Base-by-base conservation (phyloP, 1,284 basidiomycete genomes). In the Boletus mariae region DNA sequence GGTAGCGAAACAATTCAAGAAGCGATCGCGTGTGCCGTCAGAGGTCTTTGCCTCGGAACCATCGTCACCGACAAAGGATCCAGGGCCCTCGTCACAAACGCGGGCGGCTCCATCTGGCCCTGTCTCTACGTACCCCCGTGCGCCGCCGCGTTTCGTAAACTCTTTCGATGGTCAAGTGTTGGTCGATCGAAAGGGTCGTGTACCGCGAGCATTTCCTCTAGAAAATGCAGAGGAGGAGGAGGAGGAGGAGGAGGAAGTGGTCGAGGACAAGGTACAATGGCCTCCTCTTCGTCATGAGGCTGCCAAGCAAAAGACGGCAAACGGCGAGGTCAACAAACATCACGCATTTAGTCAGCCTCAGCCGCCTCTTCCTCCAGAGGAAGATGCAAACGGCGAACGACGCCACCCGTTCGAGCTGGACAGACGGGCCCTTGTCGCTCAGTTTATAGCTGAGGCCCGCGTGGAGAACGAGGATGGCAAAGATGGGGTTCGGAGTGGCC, bases 141-240 rank as follows among this genome's bases (percentile, higher is more conserved):
- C 60, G 3, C 64, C 65, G 1, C 68, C 68, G 2, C 65, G 62
- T 15, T 1, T 68, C 4, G 59, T 63, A 20, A 44, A 69, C 6
- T 58, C 56, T 8, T 11, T 64, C 1, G 53, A 47, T 3, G 60
- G 63, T 0, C 55, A 50, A 41, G 53, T 58, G 1, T 48, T 70
- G 34, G 62, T 65, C 3, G 60, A 68, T 46, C 54, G 45, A 45
- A 52, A 47, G 6, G 67, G 68, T 3, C 57, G 34, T 42, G 51
- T 61, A 2, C 67, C 57, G 2, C 56, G 46, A 7, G 10, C 35
- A 13, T 3, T 54, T 23, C 20, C 46, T 45, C 34, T 20, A 34
- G 26, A 43, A 0, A 26, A 0, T 2, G n/a, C 12, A 9, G 42
- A 48, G 23, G 47, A 44, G 2, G 50, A 35, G 2, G 51, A 45